Evolutionary conservation across 139 green algal species (phyloP).

Genomic region (Closterium sp.): DNA sequence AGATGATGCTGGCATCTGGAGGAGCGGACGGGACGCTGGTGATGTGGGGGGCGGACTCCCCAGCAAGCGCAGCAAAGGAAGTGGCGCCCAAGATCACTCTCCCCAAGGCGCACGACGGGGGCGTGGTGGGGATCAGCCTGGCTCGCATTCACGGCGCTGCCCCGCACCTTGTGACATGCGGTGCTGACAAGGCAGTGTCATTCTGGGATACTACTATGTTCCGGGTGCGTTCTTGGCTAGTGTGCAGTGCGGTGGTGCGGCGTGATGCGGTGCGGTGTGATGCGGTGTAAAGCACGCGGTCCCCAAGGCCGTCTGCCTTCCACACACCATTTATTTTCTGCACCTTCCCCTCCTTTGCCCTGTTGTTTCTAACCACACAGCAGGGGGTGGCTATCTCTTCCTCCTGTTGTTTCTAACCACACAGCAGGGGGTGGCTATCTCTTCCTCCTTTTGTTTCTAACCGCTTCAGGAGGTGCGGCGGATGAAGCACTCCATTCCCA

Average conservation of each 20-base stretch:
- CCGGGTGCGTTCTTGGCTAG: not conserved
- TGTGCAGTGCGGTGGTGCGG: not conserved
- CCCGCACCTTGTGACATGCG: constrained; percentile 36
- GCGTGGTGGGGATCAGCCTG: constrained; percentile 24
- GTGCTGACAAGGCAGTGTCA: constrained; percentile 25
- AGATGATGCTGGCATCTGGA: constrained; percentile 37
- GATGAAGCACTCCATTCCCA: constrained; percentile 34
- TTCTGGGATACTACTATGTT: constrained; percentile 30
- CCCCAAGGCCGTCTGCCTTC: not conserved
- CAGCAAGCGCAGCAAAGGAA: not conserved
- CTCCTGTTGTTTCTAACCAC: too few species aligned
- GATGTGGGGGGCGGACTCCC: constrained; percentile 17
- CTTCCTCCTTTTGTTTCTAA: not conserved
- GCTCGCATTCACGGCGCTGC: constrained; percentile 3
- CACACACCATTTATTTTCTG: not conserved
- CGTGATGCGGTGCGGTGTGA: not conserved
- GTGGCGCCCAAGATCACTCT: constrained; percentile 17
- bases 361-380: not conserved
- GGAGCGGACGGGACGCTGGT: constrained; percentile 25
- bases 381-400: too few species aligned
- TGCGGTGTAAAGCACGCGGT: not conserved
- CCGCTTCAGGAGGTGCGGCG: constrained; percentile 18
- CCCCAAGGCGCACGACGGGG: constrained; percentile 44
- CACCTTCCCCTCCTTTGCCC: not conserved
- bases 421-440: too few species aligned